These are phyloP conservation scores for Daldinia caldariorum DNA, from an alignment of 495 filamentous ascomycete genomes.

Conservation along the genomic window DNA sequence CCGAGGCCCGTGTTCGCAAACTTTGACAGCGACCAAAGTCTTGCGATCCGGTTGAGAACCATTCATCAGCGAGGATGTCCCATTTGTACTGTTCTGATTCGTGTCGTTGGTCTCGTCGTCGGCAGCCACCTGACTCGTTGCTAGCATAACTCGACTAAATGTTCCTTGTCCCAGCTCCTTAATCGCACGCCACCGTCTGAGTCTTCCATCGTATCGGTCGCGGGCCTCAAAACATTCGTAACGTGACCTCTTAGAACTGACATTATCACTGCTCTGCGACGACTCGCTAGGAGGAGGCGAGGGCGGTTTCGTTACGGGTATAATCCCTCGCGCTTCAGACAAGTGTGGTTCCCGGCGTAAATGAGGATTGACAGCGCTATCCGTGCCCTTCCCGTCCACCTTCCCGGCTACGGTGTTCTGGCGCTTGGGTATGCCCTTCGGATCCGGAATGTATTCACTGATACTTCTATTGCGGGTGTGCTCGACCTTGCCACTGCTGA, in stretches of 20 bases:
- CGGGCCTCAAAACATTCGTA: constrained; percentile 71
- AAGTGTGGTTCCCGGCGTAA: constrained; percentile 86
- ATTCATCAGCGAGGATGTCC: constrained; percentile 43
- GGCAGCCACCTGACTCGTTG: constrained; percentile 67
- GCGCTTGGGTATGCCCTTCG: constrained; percentile 71
- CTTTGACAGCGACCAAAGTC: constrained; percentile 90
- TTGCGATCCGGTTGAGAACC: constrained; percentile 61
- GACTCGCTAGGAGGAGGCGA: constrained; percentile 75
- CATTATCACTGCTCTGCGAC: constrained; percentile 60
- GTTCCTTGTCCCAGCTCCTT: constrained; percentile 89
- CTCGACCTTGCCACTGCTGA: constrained; percentile 51
- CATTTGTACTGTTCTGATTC: constrained; percentile 34
- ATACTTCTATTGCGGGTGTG: constrained; percentile 78
- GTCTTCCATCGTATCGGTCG: constrained; percentile 64
- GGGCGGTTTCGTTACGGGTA: constrained; percentile 69
- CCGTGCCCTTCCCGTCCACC: constrained; percentile 58
- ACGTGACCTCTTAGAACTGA: constrained; percentile 50
- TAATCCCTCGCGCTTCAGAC: constrained; percentile 77
- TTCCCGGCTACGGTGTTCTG: constrained; percentile 72
- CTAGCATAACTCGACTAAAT: constrained; percentile 92
- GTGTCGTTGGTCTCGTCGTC: constrained; percentile 47
- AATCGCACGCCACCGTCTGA: constrained; percentile 76
- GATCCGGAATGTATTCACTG: constrained; percentile 85
- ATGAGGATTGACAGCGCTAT: constrained; percentile 52
- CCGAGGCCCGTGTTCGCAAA: constrained; percentile 92